These are phyloP conservation scores for Thalassiosira ordinaria DNA, from an alignment of 352 stramenopile genomes.

Conservation along the genomic window DNA sequence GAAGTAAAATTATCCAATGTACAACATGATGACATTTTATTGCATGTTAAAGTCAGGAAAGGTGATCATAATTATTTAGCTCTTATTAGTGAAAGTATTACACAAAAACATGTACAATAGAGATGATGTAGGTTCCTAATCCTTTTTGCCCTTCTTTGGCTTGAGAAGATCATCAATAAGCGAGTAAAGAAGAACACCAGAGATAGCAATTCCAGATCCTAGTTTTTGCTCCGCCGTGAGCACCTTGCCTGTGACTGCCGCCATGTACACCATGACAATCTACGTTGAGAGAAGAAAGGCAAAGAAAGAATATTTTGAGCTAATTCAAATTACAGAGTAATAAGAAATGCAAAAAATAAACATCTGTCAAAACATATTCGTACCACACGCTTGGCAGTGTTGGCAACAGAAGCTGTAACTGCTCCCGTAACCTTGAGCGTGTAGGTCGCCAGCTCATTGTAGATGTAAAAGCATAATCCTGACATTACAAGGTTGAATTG, in stretches of 20 bases:
- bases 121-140: background rate
- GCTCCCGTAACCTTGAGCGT: constrained; percentile 71
- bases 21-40: too few species aligned
- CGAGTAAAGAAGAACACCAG: constrained; percentile 73
- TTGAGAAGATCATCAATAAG: constrained; percentile 73
- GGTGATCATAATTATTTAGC: too few species aligned
- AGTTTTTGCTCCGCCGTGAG: constrained; percentile 73
- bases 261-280: constrained; percentile 78
- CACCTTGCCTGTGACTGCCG: constrained; percentile 64
- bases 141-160: constrained; percentile 38
- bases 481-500: constrained; percentile 71
- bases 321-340: too few species aligned
- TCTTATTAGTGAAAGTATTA: too few species aligned
- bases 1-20: too few species aligned
- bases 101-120: too few species aligned
- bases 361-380: constrained; percentile 3
- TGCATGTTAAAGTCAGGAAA: too few species aligned
- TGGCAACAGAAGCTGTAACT: constrained; percentile 72
- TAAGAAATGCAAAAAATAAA: too few species aligned
- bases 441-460: constrained; percentile 78
- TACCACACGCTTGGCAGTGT: constrained; percentile 73
- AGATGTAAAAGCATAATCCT: constrained; percentile 73
- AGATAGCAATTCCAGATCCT: constrained; percentile 72
- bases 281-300: constrained; percentile 4
- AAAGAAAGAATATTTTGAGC: too few species aligned